Evolutionary conservation across 768 basidiomycete species (phyloP), one percentile per base, ranked within the genome.

Genomic region (Xerocomellus chrysenteron): DNA sequence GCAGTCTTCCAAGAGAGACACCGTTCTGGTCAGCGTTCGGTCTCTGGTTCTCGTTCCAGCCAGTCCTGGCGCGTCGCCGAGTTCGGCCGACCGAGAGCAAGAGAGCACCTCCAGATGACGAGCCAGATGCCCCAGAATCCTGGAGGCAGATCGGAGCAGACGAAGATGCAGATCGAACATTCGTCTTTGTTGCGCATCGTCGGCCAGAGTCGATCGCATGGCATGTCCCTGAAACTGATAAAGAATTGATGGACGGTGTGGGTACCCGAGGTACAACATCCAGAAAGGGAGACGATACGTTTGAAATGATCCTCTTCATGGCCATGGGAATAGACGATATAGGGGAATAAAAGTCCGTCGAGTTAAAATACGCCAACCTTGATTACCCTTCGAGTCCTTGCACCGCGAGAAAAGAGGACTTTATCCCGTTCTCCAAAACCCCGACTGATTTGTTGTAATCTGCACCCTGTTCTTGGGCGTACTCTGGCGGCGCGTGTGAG

Each of bases 11-110:
- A 1, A 90, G 88, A 61, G 92, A 93, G 67, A 75, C 81, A 0
- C 75, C 83, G 0, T 94, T 93, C 69, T 93, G 91, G 90, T 75
- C 78, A 5, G 85, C 86, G 2, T 90, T 94, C 60, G 91, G 91
- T 19, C 70, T 88, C 19, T 92, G 88, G 88, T 92, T 90, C 70
- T 63, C 76, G 21, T 91, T 83, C 57, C 65, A 71, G 42, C 87
- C 85, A 5, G 81, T 87, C 5, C 72, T 86, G 16, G 66, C 65
- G 12, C 74, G 49, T 21, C 21, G 28, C 16, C 40, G 41, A 5
- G 42, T 24, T 42, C 33, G 13, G 21, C 10, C 12, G 14, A 11
- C 14, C 14, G 19, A 33, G 21, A 28, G 16, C 37, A 10, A n/a
- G 33, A 30, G 30, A 2, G 24, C 6, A 24, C 12, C 17, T 24